Percentiles rank a stretch among this genome's conserved stretches.
These are phyloP conservation scores for Botrytis tulipae DNA, from an alignment of 2,329 filamentous ascomycete species.

Conservation along the genomic window DNA sequence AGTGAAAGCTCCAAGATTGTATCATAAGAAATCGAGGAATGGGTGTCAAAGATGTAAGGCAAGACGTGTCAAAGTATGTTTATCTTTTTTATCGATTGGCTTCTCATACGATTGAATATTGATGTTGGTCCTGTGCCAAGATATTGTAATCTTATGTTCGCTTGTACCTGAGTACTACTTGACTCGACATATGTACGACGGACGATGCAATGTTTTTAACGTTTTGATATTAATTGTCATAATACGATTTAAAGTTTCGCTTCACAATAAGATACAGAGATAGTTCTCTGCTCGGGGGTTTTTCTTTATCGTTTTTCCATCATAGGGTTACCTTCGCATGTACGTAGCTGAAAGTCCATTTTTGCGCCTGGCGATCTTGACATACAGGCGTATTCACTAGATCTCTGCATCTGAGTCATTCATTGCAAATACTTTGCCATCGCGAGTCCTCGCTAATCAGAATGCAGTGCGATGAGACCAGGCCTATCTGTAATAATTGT, in stretches of 20 bases:
- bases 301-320: background rate
- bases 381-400: background rate
- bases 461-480: slow-evolving; percentile 26
- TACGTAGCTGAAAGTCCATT: background rate
- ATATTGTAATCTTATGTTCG: background rate
- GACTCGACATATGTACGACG: background rate
- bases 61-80: slow-evolving; percentile 38
- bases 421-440: background rate
- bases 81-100: slow-evolving; percentile 10
- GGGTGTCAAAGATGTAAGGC: slow-evolving; percentile 38
- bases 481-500: slow-evolving; percentile 26
- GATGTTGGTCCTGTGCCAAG: slow-evolving; percentile 9
- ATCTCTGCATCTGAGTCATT: background rate
- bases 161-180: slow-evolving; percentile 9
- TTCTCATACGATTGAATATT: background rate
- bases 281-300: background rate
- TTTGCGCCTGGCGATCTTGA: background rate
- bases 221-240: background rate
- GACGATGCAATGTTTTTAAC: background rate
- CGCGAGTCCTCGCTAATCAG: background rate
- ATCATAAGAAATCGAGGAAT: slow-evolving; percentile 39
- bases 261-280: background rate
- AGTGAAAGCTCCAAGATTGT: slow-evolving; percentile 31
- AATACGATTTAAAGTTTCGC: background rate
- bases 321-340: background rate